Percentiles rank a stretch among this genome's conserved stretches.
phyloP scores from a whole-genome alignment of 1,284 basidiomycete species.

The Sanghuangporus baumii region DNA sequence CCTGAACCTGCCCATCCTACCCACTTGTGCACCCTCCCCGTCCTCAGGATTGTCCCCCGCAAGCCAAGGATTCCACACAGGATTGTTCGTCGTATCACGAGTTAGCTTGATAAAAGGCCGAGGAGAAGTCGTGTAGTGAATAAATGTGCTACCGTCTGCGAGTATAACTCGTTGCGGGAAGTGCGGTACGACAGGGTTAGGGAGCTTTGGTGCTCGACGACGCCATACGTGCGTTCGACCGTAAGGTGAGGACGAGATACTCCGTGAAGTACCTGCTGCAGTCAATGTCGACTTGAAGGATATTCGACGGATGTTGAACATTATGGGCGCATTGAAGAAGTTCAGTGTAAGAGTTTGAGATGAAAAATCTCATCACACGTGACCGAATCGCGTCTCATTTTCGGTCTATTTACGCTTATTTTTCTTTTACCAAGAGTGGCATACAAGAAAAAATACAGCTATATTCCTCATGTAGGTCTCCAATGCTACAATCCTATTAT shows the following conservation, averaged over 20 bases:
- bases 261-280: constrained; percentile 26
- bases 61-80: constrained; percentile 51
- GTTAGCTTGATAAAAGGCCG: constrained; percentile 68
- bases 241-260: constrained; percentile 63
- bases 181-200: constrained; percentile 76
- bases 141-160: constrained; percentile 83
- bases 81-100: constrained; percentile 82
- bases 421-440: neutral
- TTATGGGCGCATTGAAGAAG: neutral
- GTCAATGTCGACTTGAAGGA: neutral
- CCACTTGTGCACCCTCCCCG: constrained; percentile 63
- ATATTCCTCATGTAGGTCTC: neutral
- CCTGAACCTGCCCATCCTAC: constrained; percentile 76
- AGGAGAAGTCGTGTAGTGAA: constrained; percentile 82
- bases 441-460: neutral
- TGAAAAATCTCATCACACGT: neutral
- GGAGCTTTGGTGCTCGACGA: constrained; percentile 57
- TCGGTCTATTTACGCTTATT: neutral
- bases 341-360: neutral
- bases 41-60: constrained; percentile 43
- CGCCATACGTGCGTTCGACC: constrained; percentile 75
- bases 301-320: neutral
- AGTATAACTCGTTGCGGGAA: constrained; percentile 80
- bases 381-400: neutral
- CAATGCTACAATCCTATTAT: neutral